phyloP scores from a whole-genome alignment of 257 asterid genomes.

The Nicotiana tabacum region DNA sequence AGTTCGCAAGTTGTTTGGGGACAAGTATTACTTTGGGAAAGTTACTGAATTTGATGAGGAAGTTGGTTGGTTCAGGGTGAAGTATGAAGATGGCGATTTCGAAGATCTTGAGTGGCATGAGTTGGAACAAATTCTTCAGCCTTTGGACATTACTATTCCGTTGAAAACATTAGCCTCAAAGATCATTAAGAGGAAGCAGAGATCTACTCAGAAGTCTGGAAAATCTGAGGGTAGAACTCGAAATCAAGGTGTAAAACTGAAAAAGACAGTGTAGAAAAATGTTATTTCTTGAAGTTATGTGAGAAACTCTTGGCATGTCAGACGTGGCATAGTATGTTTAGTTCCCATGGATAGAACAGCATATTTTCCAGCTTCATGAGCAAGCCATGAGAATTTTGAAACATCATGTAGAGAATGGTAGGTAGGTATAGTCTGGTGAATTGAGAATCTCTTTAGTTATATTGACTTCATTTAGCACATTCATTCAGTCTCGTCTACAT shows the following conservation, averaged over 20 bases:
- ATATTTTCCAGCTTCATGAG: background rate
- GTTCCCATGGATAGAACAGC: background rate
- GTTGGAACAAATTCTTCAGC: constrained; percentile 42
- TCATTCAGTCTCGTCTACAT: background rate
- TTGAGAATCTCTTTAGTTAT: background rate
- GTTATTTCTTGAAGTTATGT: background rate
- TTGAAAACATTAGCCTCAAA: constrained; percentile 47
- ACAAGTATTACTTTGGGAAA: constrained; percentile 31
- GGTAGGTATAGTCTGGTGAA: background rate
- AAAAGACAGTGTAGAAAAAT: constrained; percentile 15
- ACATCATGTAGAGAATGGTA: background rate
- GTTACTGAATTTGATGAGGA: constrained; percentile 44
- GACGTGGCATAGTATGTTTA: background rate
- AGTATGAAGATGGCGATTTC: constrained; percentile 63
- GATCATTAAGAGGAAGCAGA: constrained; percentile 38
- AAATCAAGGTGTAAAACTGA: constrained; percentile 8
- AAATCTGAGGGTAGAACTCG: constrained; percentile 16
- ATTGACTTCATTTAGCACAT: background rate
- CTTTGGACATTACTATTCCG: constrained; percentile 54
- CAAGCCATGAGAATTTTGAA: background rate
- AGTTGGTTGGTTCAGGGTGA: constrained; percentile 57
- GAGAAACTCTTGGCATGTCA: background rate
- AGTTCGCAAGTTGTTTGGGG: constrained; percentile 43
- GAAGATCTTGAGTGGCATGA: constrained; percentile 72
- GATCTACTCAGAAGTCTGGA: constrained; percentile 21